phyloP scores from a whole-genome alignment of 306 rosid species.

The Cucurbita ficifolia region DNA sequence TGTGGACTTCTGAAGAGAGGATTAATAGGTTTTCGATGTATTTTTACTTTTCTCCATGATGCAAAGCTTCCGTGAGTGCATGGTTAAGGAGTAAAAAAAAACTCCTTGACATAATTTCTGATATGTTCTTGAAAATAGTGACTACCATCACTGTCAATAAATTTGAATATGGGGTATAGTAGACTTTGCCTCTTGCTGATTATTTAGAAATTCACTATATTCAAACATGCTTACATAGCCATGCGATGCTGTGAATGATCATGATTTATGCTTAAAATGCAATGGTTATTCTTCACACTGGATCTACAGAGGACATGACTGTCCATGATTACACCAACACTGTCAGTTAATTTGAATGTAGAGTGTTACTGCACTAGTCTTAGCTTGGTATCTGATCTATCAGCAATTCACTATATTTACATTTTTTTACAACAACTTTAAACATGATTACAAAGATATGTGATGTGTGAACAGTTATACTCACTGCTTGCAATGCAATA shows the following conservation, averaged over 20 bases:
- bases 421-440: too few relatives aligned
- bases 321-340: background rate
- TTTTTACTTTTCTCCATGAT: background rate
- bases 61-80: background rate
- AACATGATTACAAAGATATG: background rate
- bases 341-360: background rate
- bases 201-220: background rate
- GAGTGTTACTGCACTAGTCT: background rate
- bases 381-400: background rate
- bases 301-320: slow-evolving; percentile 39
- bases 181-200: background rate
- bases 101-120: background rate
- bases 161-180: background rate
- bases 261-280: background rate
- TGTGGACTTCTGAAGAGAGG: background rate
- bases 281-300: slow-evolving; percentile 30
- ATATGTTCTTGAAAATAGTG: background rate
- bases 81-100: background rate
- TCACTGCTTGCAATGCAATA: background rate
- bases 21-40: background rate
- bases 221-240: background rate
- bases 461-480: background rate
- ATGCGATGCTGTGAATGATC: background rate
- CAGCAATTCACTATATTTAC: background rate
- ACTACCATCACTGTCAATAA: background rate